Conservation (phyloP, 2,329 filamentous ascomycete genomes). For the Lecanoromycetidae sp. region DNA sequence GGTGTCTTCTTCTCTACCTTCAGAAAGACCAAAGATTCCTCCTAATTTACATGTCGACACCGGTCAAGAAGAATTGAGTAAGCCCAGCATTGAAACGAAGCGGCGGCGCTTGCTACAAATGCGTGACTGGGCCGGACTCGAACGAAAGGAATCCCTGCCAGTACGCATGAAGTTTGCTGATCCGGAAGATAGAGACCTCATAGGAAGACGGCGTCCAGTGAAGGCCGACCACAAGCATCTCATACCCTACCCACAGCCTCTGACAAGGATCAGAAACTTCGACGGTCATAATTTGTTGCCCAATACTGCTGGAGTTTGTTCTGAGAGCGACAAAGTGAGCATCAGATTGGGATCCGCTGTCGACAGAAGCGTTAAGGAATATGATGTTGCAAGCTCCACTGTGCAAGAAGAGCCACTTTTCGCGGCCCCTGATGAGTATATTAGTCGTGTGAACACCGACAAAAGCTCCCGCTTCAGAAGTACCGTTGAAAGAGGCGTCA, state of each 20-base stretch:
- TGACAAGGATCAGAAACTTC: neutral
- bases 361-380: too few species aligned
- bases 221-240: neutral
- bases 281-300: too few species aligned
- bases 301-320: neutral
- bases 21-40: neutral
- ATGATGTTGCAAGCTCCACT: too few species aligned
- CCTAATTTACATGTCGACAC: too few species aligned
- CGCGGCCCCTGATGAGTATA: too few species aligned
- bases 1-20: neutral
- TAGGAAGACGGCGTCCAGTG: conserved; percentile 14
- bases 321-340: too few species aligned
- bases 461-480: too few species aligned
- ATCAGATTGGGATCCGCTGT: too few species aligned
- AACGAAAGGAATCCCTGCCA: conserved; percentile 7
- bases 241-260: neutral
- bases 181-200: conserved; percentile 13
- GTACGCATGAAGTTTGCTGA: conserved; percentile 13
- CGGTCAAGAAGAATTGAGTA: neutral
- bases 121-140: conserved; percentile 15
- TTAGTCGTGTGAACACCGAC: too few species aligned
- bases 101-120: conserved; percentile 12
- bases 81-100: conserved; percentile 8
- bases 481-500: too few species aligned
- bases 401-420: too few species aligned